Evolutionary conservation across 169 alveolate genomes (phyloP), one percentile per base, ranked within the genome.

Genomic region (Plasmodium cynomolgi): DNA sequence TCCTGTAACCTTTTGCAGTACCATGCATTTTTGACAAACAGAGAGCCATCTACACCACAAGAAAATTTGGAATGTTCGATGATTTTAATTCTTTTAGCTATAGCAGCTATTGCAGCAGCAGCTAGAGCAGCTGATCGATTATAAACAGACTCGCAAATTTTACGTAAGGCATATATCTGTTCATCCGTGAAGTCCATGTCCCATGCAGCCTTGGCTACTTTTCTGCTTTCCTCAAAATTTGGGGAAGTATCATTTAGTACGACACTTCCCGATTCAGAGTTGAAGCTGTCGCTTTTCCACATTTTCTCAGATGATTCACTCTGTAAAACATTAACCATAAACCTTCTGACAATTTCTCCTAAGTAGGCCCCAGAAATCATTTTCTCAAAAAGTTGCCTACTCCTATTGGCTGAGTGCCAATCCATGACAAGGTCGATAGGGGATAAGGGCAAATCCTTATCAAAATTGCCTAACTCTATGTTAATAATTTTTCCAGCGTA

Each of bases 391-490:
- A 72, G 83, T 56, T 97, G 98, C 29, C 98, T 91, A 39, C 99
- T 98, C 20, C 97, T 88, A 94, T 97, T 97, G 31, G 97, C 96
- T 23, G 98, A 95, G 83, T 95, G 44, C 96, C 96, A 94, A 92
- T 97, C 97, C 34, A 98, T 95, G 31, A 95, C 98, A 39, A 74
- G 93, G 84, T 98, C 99, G 8, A 96, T 95, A 6, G 97, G 97
- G 17, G 98, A 97, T 77, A 84, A 56, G 2, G 99, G 99, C 47
- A 98, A 96, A 72, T 95, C 96, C 81, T 96, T 95, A 90, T 97
- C 98, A 91, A 96, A 97, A 92, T 98, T 98, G 4, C 99, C 99
- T 31, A 97, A 96, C 81, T 98, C 99, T 50, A 98, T 96, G 95
- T 98, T 98, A 62, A 98, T 96, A 73, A 98, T 90, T 54, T 90